Evolutionary conservation across 371 early-diverging fungal genomes (phyloP), one percentile per base, ranked within the genome.

Genomic region (Mucor piriformis): DNA sequence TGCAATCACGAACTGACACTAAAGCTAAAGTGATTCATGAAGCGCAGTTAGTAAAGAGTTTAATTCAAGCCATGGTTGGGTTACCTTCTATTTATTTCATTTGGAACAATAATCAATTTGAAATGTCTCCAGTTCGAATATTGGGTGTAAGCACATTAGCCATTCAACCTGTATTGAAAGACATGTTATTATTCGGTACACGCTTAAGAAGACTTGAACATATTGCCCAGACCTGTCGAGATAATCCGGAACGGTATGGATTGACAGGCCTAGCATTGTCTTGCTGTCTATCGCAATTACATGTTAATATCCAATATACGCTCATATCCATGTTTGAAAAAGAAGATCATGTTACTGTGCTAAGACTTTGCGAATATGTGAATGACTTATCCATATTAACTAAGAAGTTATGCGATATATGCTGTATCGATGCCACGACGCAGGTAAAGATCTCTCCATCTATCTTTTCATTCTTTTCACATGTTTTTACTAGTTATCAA

Each of bases 201-300:
- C 72, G 66, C 20, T 60, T 81, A 61, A 58, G 63, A 40, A 49
- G 61, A 34, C 53, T 81, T 13, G 67, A 70, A 13, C n/a, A 54
- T 16, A 59, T 74, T 3, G 61, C 72, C 8, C 61, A 69, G 1
- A 53, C 62, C 11, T 81, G 81, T 25, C 66, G 71, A 18, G 40
- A 50, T 12, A 69, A 76, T 8, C 72, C 76, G 42, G 65, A 66
- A 1, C 64, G 48, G 7, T 75, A 77, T 55, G 76, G 83, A 10
- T 56, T 76, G 18, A 70, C 70, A 33, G 74, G 82, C 1, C 61
- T 76, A 6, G 82, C 83, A 2, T 83, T 83, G 54, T 80, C 74
- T 8, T 74, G 72, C 24, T 76, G 82, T 18, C 42, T 83, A 46
- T 62, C 63, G 1, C 77, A 79, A 5, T 54, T 79, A 8, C 55